Conservation (phyloP, 2,329 filamentous ascomycete species). For the Fusarium secorum region DNA sequence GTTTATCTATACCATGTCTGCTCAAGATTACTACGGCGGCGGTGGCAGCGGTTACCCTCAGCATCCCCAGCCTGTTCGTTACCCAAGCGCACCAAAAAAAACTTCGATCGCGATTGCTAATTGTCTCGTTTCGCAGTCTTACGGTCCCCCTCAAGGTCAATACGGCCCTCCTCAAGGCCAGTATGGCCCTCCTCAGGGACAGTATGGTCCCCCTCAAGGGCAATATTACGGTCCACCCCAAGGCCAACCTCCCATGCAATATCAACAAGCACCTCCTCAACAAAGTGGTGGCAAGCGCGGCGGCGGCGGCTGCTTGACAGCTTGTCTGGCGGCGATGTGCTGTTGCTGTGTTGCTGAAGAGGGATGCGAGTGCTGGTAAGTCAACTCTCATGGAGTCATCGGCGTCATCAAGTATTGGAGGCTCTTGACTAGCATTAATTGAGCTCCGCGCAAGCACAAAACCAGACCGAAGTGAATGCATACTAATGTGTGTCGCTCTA, state of each 20-base stretch:
- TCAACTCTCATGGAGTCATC: neutral
- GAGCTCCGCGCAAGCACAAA: neutral
- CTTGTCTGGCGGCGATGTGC: conserved; percentile 58
- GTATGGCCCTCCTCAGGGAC: conserved; percentile 45
- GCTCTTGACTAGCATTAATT: neutral
- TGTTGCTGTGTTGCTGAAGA: conserved; percentile 61
- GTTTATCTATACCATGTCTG: conserved; percentile 46
- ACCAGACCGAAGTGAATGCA: neutral
- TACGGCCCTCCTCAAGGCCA: conserved; percentile 42
- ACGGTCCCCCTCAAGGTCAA: conserved; percentile 41
- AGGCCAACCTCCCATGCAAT: conserved; percentile 54
- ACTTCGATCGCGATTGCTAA: conserved; percentile 21
- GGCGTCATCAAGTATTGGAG: conserved; percentile 12
- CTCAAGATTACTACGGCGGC: conserved; percentile 53
- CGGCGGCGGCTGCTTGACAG: conserved; percentile 54
- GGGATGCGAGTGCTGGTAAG: conserved; percentile 59
- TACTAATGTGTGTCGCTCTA: neutral
- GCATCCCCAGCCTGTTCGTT: conserved; percentile 51
- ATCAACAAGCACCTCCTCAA: conserved; percentile 51
- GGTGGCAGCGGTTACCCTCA: conserved; percentile 49
- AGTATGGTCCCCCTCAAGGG: conserved; percentile 40
- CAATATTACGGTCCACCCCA: conserved; percentile 47
- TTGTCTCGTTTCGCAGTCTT: conserved; percentile 34
- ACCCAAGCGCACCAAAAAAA: neutral
- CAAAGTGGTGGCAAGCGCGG: conserved; percentile 48